Base-by-base conservation (phyloP, 805 yeast species). In the Teunomyces aglyptinius region DNA sequence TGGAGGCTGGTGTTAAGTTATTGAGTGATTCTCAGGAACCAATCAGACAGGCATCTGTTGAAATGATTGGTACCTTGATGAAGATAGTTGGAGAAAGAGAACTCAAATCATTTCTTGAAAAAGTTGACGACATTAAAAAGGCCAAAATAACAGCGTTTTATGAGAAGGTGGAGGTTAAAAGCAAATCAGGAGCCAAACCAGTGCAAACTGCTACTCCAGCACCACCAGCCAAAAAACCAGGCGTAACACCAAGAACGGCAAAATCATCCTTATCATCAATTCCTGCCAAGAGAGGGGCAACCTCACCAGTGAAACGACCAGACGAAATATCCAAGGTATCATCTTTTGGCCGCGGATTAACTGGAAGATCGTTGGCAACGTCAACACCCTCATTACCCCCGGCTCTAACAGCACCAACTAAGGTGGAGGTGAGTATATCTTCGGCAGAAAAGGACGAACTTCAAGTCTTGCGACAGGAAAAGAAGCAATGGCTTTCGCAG, bases 21-120 rank as follows among this genome's bases (percentile, higher is more conserved):
- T 76, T 89, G 35, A 73, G 80, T 34, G 99, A 94, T 54, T 83
- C 96, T 0, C 87, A 85, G 60, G 95, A 89, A 41, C 87, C 92
- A 1, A 85, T 88, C 2, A 80, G 99, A 59, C 79, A 83, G 43
- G 82, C 83, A 4, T 85, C 92, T 0, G 85, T 89, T 38, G 87
- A 85, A 57, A 74, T 83, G 54, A 76, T 90, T 31, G 98, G 97
- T 5, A 81, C 87, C 0, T 64, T 90, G 42, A 84, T 88, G 85
- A 89, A 86, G 63, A 77, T 89, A n/a, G 75, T 83, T 11, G 97
- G 96, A 0, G 85, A 81, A 57, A 71, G 90, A 44, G 83, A 80
- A 43, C 66, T 89, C 52, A 79, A 70, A 43, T 71, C 76, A 3
- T 76, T 76, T 40, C 60, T 89, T 45, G 90, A 82, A 13, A 77